Percentiles rank a stretch among this genome's conserved stretches.
These are phyloP conservation scores for Kurtzmaniella quercitrusa DNA, from an alignment of 1,139 yeast genomes.

Conservation along the genomic window DNA sequence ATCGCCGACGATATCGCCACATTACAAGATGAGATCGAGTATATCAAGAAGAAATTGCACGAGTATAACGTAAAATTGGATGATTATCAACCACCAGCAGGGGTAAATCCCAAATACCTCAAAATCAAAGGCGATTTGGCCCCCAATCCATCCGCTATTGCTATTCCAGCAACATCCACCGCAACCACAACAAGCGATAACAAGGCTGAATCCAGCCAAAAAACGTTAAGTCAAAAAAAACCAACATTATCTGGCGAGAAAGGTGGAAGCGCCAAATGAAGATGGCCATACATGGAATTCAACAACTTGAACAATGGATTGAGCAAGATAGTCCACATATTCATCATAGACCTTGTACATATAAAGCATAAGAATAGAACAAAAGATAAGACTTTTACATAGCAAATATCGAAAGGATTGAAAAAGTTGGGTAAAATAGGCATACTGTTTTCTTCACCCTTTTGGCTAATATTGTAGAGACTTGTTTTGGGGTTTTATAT, in stretches of 20 bases:
- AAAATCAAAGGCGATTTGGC: constrained; percentile 17
- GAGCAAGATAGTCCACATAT: too few relatives aligned
- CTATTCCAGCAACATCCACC: neutral
- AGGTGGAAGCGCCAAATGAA: too few relatives aligned
- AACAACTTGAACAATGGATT: too few relatives aligned
- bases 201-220: neutral
- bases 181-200: neutral
- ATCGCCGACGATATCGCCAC: constrained; percentile 66
- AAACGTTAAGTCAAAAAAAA: too few relatives aligned
- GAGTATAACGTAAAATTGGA: constrained; percentile 41
- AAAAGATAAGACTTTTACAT: neutral
- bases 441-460: too few relatives aligned
- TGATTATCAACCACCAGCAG: constrained; percentile 46
- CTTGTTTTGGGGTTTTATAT: too few relatives aligned
- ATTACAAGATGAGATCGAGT: constrained; percentile 67
- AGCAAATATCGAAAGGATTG: too few relatives aligned
- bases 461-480: too few relatives aligned
- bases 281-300: too few relatives aligned
- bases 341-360: neutral
- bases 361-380: neutral
- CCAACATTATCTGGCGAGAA: too few relatives aligned
- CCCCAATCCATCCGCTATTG: neutral
- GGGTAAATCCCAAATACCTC: constrained; percentile 41
- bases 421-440: too few relatives aligned
- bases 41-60: constrained; percentile 46